Evolutionary conservation across 345 rosid genomes (phyloP), one percentile per base, ranked within the genome.

Genomic region (Noccaea caerulescens): DNA sequence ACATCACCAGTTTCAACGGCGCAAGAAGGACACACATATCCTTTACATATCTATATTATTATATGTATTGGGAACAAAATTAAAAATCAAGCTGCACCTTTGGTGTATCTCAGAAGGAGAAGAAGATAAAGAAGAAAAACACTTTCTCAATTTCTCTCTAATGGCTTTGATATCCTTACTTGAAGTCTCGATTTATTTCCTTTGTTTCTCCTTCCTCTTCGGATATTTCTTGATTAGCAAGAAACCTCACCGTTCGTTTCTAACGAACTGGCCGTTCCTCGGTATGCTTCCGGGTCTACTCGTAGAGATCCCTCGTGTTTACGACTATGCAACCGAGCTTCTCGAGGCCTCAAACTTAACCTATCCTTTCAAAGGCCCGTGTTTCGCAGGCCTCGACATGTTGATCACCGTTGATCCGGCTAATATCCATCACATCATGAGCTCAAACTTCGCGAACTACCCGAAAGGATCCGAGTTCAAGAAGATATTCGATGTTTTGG

Each of bases 401-500:
- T 58, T 81, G 65, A 0, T 43, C 36, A 81, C 74, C 1, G 13
- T 59, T 38, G 74, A 70, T 70, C 67, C 74, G 0, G 67, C 67
- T 33, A 70, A 70, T 34, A 68, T 76, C 3, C 80, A 76, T 25
- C 61, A 81, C 44, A 76, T 79, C 39, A 63, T 75, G 76, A 78
- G 71, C 64, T 66, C 74, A 45, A 72, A 76, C 73, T 76, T 78
- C 34, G 53, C 47, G 2, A 78, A 75, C 47, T 81, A 59, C 14
- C 76, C 70, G 0, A 76, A 81, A 58, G 84, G 84, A 16, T n/a
- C 53, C 39, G 76, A 81, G 56, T 81, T 78, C 70, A 67, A 72
- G 45, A 61, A 76, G 52, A 46, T 75, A 1, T 79, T 78, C 38
- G 78, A 78, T 23, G 10, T 70, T 27, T 70, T 70, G 23, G 67